These are phyloP conservation scores for Mikania micrantha DNA, from an alignment of 129 eudicot genomes.

Conservation along the genomic window DNA sequence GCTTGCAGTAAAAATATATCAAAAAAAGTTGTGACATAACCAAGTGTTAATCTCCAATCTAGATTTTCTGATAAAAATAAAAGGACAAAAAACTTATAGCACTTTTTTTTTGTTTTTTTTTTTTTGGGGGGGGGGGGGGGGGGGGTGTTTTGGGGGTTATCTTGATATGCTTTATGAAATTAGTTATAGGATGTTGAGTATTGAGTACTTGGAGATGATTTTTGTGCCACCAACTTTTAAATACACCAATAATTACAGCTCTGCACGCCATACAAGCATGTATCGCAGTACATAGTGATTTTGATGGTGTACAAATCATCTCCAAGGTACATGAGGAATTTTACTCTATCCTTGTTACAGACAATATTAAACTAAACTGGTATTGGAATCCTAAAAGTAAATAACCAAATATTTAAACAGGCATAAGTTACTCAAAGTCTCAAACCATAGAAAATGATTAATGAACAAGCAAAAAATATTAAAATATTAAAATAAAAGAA, in stretches of 20 bases:
- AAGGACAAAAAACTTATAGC: background rate
- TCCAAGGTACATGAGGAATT: background rate
- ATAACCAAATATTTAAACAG: too few species aligned
- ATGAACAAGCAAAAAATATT: background rate
- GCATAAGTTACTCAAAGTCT: too few species aligned
- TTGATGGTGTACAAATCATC: background rate
- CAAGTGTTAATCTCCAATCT: background rate
- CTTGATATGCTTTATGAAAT: background rate
- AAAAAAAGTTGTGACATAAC: slow-evolving; percentile 1
- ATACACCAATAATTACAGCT: background rate
- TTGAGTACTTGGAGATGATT: background rate
- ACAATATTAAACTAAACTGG: background rate
- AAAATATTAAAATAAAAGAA: background rate
- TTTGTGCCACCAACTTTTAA: background rate
- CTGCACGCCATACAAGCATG: background rate
- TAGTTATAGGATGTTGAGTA: background rate
- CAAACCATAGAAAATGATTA: background rate
- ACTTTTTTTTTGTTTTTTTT: too few species aligned
- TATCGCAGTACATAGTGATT: background rate
- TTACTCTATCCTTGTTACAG: background rate
- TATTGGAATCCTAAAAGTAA: background rate
- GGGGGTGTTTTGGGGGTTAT: slow-evolving; percentile 3
- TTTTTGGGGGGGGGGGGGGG: too few species aligned
- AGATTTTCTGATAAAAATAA: background rate
- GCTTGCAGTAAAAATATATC: slow-evolving; percentile 1